Conservation (phyloP, 208 protist genomes). For the Endotrypanum monterogeii region DNA sequence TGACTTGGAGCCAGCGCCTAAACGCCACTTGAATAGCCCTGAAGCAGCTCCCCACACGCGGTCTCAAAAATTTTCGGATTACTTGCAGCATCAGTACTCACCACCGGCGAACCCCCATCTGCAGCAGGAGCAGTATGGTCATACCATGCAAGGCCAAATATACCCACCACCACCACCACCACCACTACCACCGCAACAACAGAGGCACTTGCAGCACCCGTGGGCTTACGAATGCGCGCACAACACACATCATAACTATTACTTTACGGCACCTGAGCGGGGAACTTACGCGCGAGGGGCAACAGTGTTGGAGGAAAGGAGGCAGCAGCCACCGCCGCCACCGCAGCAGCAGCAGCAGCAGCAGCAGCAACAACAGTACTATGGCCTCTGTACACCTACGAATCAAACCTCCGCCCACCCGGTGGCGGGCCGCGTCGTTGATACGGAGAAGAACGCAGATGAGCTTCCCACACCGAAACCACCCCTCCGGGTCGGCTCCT, state of each 20-base stretch:
- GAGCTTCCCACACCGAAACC: background rate
- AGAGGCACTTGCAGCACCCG: slow-evolving; percentile 9
- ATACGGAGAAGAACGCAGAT: background rate
- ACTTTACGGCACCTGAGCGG: background rate
- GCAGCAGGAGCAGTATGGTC: slow-evolving; percentile 2
- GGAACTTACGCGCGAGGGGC: slow-evolving; percentile 1
- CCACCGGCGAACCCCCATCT: background rate
- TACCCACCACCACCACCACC: background rate
- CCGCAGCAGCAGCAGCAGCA: no score
- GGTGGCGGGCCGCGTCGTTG: background rate
- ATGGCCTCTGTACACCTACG: background rate
- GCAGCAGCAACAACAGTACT: slow-evolving; percentile 10
- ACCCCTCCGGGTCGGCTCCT: background rate
- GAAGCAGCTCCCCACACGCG: background rate
- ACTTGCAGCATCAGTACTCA: background rate
- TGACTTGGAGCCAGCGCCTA: background rate
- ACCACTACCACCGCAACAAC: no score
- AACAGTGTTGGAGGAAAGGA: background rate
- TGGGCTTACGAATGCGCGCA: background rate
- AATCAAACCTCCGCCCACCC: no score
- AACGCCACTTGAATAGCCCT: background rate
- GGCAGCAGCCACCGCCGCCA: slow-evolving; percentile 6
- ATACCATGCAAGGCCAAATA: background rate
- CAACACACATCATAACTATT: slow-evolving; percentile 4
- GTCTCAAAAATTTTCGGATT: background rate